Base-by-base conservation (phyloP, 202 grass and related monocot species). In the Digitaria exilis region DNA sequence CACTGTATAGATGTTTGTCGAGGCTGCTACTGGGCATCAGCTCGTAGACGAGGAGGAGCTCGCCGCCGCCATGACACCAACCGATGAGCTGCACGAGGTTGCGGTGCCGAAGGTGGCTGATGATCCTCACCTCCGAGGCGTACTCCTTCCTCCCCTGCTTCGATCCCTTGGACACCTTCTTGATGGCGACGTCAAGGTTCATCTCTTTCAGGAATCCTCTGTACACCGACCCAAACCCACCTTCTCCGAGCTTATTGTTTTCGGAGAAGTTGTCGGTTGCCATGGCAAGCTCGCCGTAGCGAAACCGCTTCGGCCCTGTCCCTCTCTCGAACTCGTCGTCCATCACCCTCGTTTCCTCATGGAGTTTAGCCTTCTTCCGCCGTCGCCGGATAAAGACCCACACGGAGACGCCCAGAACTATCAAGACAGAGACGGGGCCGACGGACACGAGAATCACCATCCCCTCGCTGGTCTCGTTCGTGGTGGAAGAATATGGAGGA, bases 191-290 rank as follows among this genome's bases (percentile, higher is more conserved):
- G 2, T 85, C n/a, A 9, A 85, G 37, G 11, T 68, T 39, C 15
- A 26, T 6, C 0, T 92, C 80, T 6, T 49, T 62, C 13, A 95
- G 52, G 41, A 30, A 64, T 3, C 90, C 93, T 21, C 50, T 65
- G 49, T 90, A 92, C 11, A 92, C 89, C 0, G 79, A 84, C 0
- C 92, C 92, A 0, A 91, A 95, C 0, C 92, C 89, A 8, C 90
- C 93, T 75, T 92, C 39, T 0, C 93, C 90, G 30, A 92, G 93
- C 76, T 95, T 95, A 9, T 45, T 48, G 2, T 70, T 62, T 26
- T 88, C 71, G 0, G 50, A 61, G 82, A 95, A 95, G 31, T 77
- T 71, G 67, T 62, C 65, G 0, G 93, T 90, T 43, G 88, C 90
- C 12, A 9, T 6, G 42, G 73, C 79, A 16, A 90, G 69, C 55